A percentile compares a stretch with the other conserved stretches of the same genome.
These are phyloP conservation scores for Stephanodiscus triporus DNA, from an alignment of 108 stramenopile species.

Conservation along the genomic window DNA sequence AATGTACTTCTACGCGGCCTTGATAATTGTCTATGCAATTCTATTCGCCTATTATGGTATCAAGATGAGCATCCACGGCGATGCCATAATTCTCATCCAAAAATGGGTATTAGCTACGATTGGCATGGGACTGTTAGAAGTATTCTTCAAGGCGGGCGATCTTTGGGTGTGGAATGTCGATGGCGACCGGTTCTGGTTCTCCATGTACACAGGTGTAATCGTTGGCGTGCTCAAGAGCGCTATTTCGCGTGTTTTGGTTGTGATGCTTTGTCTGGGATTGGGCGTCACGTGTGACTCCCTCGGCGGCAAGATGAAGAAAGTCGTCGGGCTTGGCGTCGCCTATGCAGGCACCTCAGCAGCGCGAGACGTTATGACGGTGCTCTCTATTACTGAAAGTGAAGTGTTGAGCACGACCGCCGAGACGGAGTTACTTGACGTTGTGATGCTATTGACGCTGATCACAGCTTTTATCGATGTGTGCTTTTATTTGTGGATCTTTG, in stretches of 20 bases:
- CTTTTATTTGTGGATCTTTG: slow-evolving; percentile 87
- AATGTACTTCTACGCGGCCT: slow-evolving; percentile 73
- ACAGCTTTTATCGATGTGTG: slow-evolving; percentile 68
- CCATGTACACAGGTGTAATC: slow-evolving; percentile 75
- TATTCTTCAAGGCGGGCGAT: slow-evolving; percentile 76
- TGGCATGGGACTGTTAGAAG: slow-evolving; percentile 67
- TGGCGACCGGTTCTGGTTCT: slow-evolving; percentile 71
- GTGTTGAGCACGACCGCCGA: slow-evolving; percentile 64
- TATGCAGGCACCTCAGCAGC: slow-evolving; percentile 66
- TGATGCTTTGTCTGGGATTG: slow-evolving; percentile 87
- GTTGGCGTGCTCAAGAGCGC: slow-evolving; percentile 78
- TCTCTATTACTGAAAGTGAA: slow-evolving; percentile 75
- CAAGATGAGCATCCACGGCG: slow-evolving; percentile 68
- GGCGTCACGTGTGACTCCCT: slow-evolving; percentile 83
- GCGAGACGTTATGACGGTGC: slow-evolving; percentile 70
- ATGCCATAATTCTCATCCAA: slow-evolving; percentile 76
- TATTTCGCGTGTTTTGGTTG: slow-evolving; percentile 73
- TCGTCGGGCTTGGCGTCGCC: slow-evolving; percentile 61
- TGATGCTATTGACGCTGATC: slow-evolving; percentile 70
- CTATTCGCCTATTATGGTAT: slow-evolving; percentile 66
- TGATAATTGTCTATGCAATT: slow-evolving; percentile 55
- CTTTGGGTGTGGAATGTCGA: slow-evolving; percentile 86
- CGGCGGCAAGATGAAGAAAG: slow-evolving; percentile 67
- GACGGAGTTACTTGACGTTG: slow-evolving; percentile 73
- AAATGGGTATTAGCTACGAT: slow-evolving; percentile 84